Evolutionary conservation across 306 rosid genomes (phyloP).

Genomic region (Vigna nakashimae): DNA sequence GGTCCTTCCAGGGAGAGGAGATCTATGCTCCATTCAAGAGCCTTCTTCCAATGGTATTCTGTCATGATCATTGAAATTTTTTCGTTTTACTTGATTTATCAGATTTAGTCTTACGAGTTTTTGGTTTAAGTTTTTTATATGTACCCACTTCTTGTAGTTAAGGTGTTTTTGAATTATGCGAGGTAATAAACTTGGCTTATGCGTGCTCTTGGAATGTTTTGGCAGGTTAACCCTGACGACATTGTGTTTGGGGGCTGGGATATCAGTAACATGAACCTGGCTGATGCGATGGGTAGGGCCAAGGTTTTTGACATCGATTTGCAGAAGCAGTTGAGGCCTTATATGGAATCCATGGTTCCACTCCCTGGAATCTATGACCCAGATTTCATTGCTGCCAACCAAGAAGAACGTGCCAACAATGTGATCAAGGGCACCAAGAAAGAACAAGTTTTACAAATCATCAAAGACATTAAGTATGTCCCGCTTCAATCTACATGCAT

Average conservation of each 20-base stretch:
- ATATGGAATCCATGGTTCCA: conserved; percentile 97
- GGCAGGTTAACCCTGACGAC: conserved; percentile 94
- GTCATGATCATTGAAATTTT: neutral
- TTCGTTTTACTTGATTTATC: neutral
- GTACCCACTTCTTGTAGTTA: neutral
- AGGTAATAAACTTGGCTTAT: neutral
- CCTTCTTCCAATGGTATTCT: conserved; percentile 84
- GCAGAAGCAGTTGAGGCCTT: conserved; percentile 96
- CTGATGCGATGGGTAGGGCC: conserved; percentile 96
- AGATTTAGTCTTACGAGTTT: neutral
- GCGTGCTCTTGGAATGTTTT: neutral
- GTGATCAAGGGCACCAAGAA: conserved; percentile 88
- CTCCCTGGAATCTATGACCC: conserved; percentile 94
- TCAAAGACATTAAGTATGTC: conserved; percentile 76
- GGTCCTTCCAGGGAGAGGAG: conserved; percentile 93
- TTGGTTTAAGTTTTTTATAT: conserved; percentile 2
- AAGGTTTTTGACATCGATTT: conserved; percentile 93
- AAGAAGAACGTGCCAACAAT: conserved; percentile 87
- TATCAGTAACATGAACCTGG: conserved; percentile 92
- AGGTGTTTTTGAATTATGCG: neutral
- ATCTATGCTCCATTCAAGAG: conserved; percentile 96
- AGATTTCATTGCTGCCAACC: conserved; percentile 98
- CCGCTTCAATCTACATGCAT: neutral
- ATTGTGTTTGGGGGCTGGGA: conserved; percentile 99
- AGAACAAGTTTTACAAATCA: conserved; percentile 82